Base-by-base conservation (phyloP, 345 rosid species). In the Murraya koenigii region DNA sequence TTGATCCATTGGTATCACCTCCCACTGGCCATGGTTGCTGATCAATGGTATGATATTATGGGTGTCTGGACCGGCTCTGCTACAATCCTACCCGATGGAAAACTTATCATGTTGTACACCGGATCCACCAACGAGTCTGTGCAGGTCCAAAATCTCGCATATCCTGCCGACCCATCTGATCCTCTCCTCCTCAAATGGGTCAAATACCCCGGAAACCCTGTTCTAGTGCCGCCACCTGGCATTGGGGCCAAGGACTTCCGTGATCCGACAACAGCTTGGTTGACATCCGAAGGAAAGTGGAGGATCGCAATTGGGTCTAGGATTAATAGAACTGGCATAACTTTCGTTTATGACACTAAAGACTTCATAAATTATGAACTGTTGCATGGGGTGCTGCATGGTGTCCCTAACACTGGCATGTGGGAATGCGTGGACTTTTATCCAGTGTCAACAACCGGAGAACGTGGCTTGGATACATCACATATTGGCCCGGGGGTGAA, bases 21-120 rank as follows among this genome's bases (percentile, higher is more conserved):
- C 54, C 98, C 97, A 2, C 19, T 93, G 8, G 98, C 97, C 25
- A 89, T 95, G 98, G 87, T 90, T 59, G 87, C 94, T 28, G 97
- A 95, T 79, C 84, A 90, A 17, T 91, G 97, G 95, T 95, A 93
- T 52, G 98, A 95, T 11, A 52, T 75, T 8, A 87, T 88, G 2
- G 98, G 98, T 0, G 98, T 95, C 66, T 95, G 97, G 97, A 90
- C 95, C 11, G 98, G 98, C 69, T 95, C 98, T 0, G 97, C 98
- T 41, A 95, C 98, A 3, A 74, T 95, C 80, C 92, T 95, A 7
- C 93, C 93, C 2, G 88, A 92, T 30, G 99, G 99, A 5, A 83
- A 88, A 52, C 78, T 95, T 56, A 81, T 93, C 55, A 89, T 95
- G 94, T 85, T 95, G 1, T 95, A 95, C 81, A 95, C 99, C 5